phyloP scores from a whole-genome alignment of 2,329 filamentous ascomycete genomes.

The Epichloe sibirici region DNA sequence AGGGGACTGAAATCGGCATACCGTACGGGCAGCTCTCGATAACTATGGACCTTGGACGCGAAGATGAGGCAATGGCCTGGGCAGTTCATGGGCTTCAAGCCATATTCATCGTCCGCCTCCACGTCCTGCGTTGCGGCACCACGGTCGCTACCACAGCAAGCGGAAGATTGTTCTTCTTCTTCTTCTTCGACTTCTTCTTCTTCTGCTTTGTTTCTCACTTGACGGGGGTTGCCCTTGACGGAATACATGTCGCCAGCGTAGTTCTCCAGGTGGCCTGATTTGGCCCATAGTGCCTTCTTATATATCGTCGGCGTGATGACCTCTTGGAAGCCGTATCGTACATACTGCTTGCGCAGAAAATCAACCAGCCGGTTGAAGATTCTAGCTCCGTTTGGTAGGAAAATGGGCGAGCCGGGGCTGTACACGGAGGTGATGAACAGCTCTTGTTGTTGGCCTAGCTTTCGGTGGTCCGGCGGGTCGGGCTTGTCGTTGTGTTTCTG shows the following conservation, averaged over 20 bases:
- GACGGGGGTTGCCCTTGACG: slow-evolving; percentile 43
- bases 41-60: slow-evolving; percentile 58
- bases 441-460: slow-evolving; percentile 52
- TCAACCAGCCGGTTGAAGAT: slow-evolving; percentile 75
- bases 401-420: slow-evolving; percentile 76
- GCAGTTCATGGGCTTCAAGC: slow-evolving; percentile 88
- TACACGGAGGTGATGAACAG: slow-evolving; percentile 70
- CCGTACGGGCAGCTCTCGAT: slow-evolving; percentile 69
- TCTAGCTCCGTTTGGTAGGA: slow-evolving; percentile 68
- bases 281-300: slow-evolving; percentile 77
- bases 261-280: slow-evolving; percentile 78
- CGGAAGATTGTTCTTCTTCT: slow-evolving; percentile 3
- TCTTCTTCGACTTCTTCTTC: no score
- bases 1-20: slow-evolving; percentile 80
- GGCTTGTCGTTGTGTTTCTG: slow-evolving; percentile 13
- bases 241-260: slow-evolving; percentile 90
- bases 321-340: slow-evolving; percentile 74
- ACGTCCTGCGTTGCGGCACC: slow-evolving; percentile 23
- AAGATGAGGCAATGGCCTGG: slow-evolving; percentile 82
- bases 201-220: background rate
- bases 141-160: slow-evolving; percentile 21
- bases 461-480: slow-evolving; percentile 43
- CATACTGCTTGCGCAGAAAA: slow-evolving; percentile 75
- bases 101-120: slow-evolving; percentile 60
- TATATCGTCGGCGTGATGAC: slow-evolving; percentile 86